Evolutionary conservation across 768 basidiomycete species (phyloP).

Genomic region (Pholiota microspora): DNA sequence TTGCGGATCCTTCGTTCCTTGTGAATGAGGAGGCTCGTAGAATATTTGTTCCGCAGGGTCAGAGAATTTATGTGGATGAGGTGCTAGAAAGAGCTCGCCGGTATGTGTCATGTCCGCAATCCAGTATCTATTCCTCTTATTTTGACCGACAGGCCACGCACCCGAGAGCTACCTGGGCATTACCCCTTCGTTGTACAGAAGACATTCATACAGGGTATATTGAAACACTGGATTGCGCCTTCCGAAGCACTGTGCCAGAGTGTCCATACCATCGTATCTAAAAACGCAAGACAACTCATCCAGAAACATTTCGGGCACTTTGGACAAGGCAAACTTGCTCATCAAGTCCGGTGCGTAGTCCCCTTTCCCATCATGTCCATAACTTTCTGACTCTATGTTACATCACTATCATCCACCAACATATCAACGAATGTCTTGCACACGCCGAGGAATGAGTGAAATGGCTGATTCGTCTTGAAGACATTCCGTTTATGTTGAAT

Average conservation of each 20-base stretch:
- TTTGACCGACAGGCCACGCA: constrained; percentile 52
- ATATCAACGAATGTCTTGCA: constrained; percentile 41
- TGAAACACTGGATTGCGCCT: constrained; percentile 48
- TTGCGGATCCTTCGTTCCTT: constrained; percentile 21
- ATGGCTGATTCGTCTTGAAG: too few relatives aligned
- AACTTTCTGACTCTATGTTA: neutral
- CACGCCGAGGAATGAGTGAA: neutral
- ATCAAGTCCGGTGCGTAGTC: constrained; percentile 38
- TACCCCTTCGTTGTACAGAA: constrained; percentile 63
- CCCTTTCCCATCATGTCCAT: neutral
- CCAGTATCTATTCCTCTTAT: neutral
- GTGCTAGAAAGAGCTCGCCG: constrained; percentile 46
- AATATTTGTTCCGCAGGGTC: constrained; percentile 31
- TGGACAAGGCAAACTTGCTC: constrained; percentile 51
- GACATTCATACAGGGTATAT: constrained; percentile 43
- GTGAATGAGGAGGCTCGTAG: constrained; percentile 18
- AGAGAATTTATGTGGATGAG: neutral
- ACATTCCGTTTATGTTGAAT: constrained; percentile 16
- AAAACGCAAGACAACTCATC: constrained; percentile 42
- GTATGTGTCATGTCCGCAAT: neutral
- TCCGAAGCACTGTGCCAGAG: constrained; percentile 42
- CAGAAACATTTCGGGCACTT: constrained; percentile 47
- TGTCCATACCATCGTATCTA: constrained; percentile 34
- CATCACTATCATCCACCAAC: constrained; percentile 38
- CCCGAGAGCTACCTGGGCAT: constrained; percentile 67